phyloP scores from a whole-genome alignment of 129 eudicot species.

The Flaveria sonorensis region DNA sequence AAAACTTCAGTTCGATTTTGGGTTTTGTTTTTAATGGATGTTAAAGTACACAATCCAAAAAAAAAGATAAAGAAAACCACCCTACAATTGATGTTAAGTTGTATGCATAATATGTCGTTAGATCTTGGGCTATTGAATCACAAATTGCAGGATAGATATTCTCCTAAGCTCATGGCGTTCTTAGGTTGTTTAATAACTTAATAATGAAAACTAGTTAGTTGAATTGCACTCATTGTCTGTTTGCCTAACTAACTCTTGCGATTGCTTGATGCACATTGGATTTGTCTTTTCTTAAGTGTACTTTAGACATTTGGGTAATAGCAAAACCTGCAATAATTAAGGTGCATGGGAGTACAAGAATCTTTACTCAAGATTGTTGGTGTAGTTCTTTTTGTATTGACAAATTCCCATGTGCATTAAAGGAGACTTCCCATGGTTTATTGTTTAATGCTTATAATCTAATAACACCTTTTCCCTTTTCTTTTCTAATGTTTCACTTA shows the following conservation, averaged over 20 bases:
- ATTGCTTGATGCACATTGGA: too few species aligned
- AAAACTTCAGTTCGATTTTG: not conserved
- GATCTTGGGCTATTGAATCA: conserved; percentile 9
- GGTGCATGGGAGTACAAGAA: conserved; percentile 1
- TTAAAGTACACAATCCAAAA: not conserved
- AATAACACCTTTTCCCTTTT: conserved; percentile 2
- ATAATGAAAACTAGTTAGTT: not conserved
- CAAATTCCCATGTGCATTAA: conserved; percentile 32
- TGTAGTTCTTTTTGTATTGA: conserved; percentile 20
- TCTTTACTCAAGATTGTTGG: conserved; percentile 16
- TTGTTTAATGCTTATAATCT: conserved; percentile 14
- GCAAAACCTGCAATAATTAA: conserved; percentile 10
- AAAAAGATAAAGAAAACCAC: not conserved
- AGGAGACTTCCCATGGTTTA: conserved; percentile 27
- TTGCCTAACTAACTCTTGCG: not conserved
- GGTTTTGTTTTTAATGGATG: not conserved
- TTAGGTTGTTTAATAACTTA: not conserved
- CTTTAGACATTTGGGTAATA: not conserved
- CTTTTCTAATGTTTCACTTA: not conserved
- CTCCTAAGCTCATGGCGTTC: not conserved
- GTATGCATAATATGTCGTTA: too few species aligned
- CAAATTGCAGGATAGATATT: not conserved
- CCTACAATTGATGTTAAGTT: not conserved
- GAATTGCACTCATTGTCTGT: not conserved
- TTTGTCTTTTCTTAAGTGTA: not conserved